phyloP scores from a whole-genome alignment of 148 eudicot species.

The Hydrangea macrophylla region DNA sequence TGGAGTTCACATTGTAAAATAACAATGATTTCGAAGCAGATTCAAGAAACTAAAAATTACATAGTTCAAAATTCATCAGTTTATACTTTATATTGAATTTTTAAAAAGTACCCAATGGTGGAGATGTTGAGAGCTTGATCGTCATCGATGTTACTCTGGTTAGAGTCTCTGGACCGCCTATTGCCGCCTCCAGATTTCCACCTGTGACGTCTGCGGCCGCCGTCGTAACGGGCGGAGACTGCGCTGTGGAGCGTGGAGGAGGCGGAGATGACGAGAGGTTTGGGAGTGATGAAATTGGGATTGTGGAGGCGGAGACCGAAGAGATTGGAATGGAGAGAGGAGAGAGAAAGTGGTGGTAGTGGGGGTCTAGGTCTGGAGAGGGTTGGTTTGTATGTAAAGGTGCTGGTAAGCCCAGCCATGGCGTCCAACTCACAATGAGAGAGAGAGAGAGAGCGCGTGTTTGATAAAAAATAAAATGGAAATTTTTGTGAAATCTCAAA shows the following conservation, averaged over 20 bases:
- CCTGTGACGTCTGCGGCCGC: slow-evolving; percentile 23
- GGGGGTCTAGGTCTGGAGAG: slow-evolving; percentile 32
- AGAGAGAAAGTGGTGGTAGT: slow-evolving; percentile 12
- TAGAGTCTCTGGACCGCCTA: slow-evolving; percentile 12
- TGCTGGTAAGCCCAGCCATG: slow-evolving; percentile 44
- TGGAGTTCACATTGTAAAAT: no score
- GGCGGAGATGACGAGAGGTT: slow-evolving; percentile 4
- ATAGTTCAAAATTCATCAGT: no score
- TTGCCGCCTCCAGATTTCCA: slow-evolving; percentile 6
- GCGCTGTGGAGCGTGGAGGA: no score
- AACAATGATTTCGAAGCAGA: no score
- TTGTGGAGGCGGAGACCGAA: slow-evolving; percentile 27
- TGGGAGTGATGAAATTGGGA: slow-evolving; percentile 7
- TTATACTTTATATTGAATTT: no score
- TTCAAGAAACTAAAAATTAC: no score
- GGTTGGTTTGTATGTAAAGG: no score
- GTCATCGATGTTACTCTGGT: slow-evolving; percentile 25
- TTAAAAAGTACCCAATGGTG: slow-evolving; percentile 35
- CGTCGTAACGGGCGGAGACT: slow-evolving; percentile 43
- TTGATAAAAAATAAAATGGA: no score
- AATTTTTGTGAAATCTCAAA: no score
- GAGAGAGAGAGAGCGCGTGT: not conserved
- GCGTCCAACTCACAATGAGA: not conserved
- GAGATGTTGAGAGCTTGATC: slow-evolving; percentile 51
- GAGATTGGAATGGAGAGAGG: slow-evolving; percentile 25